These are phyloP conservation scores for Pistacia vera DNA, from an alignment of 345 rosid species.

Conservation along the genomic window DNA sequence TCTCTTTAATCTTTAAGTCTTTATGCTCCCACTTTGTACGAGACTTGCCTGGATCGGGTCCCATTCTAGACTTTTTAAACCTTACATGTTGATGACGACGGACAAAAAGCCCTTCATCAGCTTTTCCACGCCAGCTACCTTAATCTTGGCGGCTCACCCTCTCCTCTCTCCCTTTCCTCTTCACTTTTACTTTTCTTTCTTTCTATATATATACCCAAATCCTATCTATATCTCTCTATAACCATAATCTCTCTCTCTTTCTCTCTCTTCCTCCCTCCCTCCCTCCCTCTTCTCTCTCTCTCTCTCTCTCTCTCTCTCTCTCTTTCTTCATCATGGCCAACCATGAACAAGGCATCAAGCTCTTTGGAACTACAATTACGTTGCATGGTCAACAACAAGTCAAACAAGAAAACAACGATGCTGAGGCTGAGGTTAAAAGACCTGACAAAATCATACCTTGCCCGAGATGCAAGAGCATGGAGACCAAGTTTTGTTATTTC, in stretches of 20 bases:
- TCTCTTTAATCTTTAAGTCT: conserved; percentile 3
- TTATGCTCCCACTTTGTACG: conserved; percentile 33
- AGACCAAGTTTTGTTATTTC: conserved; percentile 96
- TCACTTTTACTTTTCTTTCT: conserved; percentile 7
- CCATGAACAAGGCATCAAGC: conserved; percentile 73
- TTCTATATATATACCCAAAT: conserved; percentile 8
- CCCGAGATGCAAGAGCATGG: conserved; percentile 96
- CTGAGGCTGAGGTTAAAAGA: conserved; percentile 51
- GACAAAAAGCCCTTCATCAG: conserved; percentile 52
- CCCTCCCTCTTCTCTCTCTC: conserved; percentile 3
- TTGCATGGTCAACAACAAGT: conserved; percentile 48
- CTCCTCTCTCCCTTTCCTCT: not conserved
- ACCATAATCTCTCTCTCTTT: not conserved
- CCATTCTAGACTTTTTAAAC: conserved; percentile 22
- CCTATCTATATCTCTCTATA: not conserved
- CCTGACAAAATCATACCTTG: conserved; percentile 91
- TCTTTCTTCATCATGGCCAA: conserved; percentile 47
- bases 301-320: not conserved
- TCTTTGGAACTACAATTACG: conserved; percentile 78
- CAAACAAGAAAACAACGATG: conserved; percentile 39
- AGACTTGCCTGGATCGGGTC: conserved; percentile 36
- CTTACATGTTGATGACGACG: conserved; percentile 41
- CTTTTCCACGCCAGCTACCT: conserved; percentile 57
- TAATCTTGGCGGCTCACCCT: conserved; percentile 25
- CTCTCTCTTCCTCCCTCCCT: conserved; percentile 12